These are phyloP conservation scores for Chenopodium suecicum DNA, from an alignment of 148 eudicot genomes.

Conservation along the genomic window DNA sequence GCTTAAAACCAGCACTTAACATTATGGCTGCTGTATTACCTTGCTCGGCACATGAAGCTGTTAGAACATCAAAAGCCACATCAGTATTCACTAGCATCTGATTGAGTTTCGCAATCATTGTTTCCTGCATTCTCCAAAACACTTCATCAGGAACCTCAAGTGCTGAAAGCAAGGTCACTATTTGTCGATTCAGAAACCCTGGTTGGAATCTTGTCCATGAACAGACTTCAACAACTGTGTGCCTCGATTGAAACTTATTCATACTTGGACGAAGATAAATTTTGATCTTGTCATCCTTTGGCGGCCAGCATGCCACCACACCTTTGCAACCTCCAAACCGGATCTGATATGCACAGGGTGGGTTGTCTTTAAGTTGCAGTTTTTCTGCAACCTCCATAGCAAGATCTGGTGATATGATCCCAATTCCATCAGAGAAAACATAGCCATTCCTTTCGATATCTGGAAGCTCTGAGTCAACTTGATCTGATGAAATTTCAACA, in stretches of 20 bases:
- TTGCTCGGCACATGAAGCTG: slow-evolving; percentile 70
- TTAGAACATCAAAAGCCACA: slow-evolving; percentile 69
- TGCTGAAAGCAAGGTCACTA: slow-evolving; percentile 71
- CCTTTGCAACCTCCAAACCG: slow-evolving; percentile 92
- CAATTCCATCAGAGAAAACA: slow-evolving; percentile 89
- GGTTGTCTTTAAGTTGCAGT: slow-evolving; percentile 45
- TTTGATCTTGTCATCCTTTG: slow-evolving; percentile 36
- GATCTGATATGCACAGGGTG: slow-evolving; percentile 89
- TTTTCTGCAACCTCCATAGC: slow-evolving; percentile 73
- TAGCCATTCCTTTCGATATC: slow-evolving; percentile 64
- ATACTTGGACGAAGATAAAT: slow-evolving; percentile 68
- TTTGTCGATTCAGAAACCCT: slow-evolving; percentile 80
- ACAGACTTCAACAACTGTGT: slow-evolving; percentile 72
- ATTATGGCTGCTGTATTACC: slow-evolving; percentile 86
- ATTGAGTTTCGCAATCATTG: slow-evolving; percentile 61
- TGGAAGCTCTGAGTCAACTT: slow-evolving; percentile 41
- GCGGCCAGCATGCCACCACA: slow-evolving; percentile 84
- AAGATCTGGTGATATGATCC: slow-evolving; percentile 72
- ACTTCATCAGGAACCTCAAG: slow-evolving; percentile 58
- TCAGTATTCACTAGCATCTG: slow-evolving; percentile 57
- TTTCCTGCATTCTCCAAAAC: slow-evolving; percentile 77
- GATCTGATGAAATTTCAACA: slow-evolving; percentile 53
- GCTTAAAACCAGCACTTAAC: slow-evolving; percentile 83
- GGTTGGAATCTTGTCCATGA: slow-evolving; percentile 93
- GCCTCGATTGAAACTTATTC: slow-evolving; percentile 72